Evolutionary conservation across 352 stramenopile genomes (phyloP).

Genomic region (Pythium scleroteichum): DNA sequence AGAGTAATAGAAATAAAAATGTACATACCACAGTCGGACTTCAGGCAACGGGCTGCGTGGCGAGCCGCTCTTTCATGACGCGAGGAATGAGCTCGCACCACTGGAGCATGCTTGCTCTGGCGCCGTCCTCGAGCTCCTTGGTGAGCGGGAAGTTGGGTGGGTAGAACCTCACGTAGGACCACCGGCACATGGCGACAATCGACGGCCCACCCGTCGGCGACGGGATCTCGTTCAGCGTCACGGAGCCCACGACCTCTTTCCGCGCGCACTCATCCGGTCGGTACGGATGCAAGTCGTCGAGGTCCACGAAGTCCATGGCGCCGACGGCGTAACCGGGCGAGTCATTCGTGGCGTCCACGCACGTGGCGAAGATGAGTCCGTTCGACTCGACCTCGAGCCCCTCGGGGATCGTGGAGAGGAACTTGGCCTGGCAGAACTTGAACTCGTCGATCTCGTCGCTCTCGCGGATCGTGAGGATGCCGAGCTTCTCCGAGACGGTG

Average conservation of each 20-base stretch:
- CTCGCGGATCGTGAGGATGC: conserved; percentile 22
- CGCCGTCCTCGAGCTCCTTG: neutral
- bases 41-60: neutral
- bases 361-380: neutral
- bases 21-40: neutral
- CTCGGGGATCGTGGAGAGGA: conserved; percentile 5
- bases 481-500: conserved; percentile 17
- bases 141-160: neutral
- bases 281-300: conserved; percentile 18
- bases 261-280: conserved; percentile 3
- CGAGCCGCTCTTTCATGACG: conserved; percentile 9
- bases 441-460: conserved; percentile 12
- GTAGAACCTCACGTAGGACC: neutral
- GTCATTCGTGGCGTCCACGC: neutral
- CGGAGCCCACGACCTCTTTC: conserved; percentile 1
- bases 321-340: conserved; percentile 3
- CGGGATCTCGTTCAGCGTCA: conserved; percentile 10
- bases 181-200: neutral
- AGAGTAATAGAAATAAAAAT: neutral
- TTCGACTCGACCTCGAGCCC: conserved; percentile 20
- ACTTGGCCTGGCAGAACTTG: neutral
- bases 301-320: conserved; percentile 18
- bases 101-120: neutral
- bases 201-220: neutral
- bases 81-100: conserved; percentile 10